Percentiles rank a stretch among this genome's conserved stretches.
These are phyloP conservation scores for Plenodomus biglobosus DNA, from an alignment of 2,329 filamentous ascomycete species.

Conservation along the genomic window DNA sequence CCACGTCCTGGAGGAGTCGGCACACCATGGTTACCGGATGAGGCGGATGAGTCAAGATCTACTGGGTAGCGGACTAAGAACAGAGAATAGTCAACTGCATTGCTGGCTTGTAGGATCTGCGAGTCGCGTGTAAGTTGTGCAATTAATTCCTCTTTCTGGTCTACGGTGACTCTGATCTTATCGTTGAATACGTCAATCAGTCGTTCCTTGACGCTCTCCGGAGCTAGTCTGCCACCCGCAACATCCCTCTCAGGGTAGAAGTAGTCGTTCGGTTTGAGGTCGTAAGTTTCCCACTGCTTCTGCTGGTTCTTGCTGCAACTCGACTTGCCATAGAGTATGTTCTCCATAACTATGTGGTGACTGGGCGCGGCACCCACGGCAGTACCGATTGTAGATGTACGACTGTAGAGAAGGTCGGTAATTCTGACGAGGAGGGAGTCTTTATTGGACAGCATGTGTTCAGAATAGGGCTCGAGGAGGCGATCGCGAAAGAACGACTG, in stretches of 20 bases:
- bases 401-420: slow-evolving; percentile 66
- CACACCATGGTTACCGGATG: slow-evolving; percentile 30
- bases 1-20: slow-evolving; percentile 37
- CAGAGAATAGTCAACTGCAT: slow-evolving; percentile 74
- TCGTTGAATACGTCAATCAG: slow-evolving; percentile 69
- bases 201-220: slow-evolving; percentile 65
- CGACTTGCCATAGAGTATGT: slow-evolving; percentile 64
- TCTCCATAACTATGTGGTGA: slow-evolving; percentile 79
- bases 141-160: slow-evolving; percentile 60
- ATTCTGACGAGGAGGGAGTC: slow-evolving; percentile 69
- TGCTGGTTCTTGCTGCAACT: slow-evolving; percentile 45
- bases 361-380: slow-evolving; percentile 63
- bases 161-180: slow-evolving; percentile 60
- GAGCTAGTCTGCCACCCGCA: slow-evolving; percentile 63
- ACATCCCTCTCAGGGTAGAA: slow-evolving; percentile 76
- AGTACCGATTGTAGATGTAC: slow-evolving; percentile 60
- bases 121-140: slow-evolving; percentile 63
- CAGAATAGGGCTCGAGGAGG: slow-evolving; percentile 64
- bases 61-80: slow-evolving; percentile 65
- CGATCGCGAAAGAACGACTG: slow-evolving; percentile 69
- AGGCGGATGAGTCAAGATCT: slow-evolving; percentile 27
- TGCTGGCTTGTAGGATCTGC: slow-evolving; percentile 60
- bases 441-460: slow-evolving; percentile 63
- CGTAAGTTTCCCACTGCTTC: slow-evolving; percentile 68
- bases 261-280: slow-evolving; percentile 73